Percentiles rank a stretch among this genome's conserved stretches.
These are phyloP conservation scores for Wallemia mellicola DNA, from an alignment of 1,284 basidiomycete genomes.

Conservation along the genomic window DNA sequence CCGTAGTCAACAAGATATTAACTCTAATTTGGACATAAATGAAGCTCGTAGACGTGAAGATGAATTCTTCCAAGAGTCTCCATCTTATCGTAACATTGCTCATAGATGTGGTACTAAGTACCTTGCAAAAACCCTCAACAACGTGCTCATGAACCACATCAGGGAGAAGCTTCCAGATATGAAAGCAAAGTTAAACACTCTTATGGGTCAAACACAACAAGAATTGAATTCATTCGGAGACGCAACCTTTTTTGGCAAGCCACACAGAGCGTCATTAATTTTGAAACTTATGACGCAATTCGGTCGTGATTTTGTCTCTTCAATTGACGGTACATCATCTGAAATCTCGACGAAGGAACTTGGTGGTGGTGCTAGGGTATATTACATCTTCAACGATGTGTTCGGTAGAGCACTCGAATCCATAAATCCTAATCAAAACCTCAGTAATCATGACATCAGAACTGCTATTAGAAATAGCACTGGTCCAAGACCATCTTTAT, in stretches of 20 bases:
- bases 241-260: conserved; percentile 67
- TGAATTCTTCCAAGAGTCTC: conserved; percentile 72
- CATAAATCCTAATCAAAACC: conserved; percentile 68
- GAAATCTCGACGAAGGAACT: conserved; percentile 96
- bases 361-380: conserved; percentile 87
- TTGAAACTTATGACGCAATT: conserved; percentile 97
- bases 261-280: conserved; percentile 50
- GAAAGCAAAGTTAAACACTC: conserved; percentile 90
- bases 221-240: conserved; percentile 92
- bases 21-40: conserved; percentile 50
- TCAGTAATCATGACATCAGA: conserved; percentile 80
- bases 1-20: conserved; percentile 92
- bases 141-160: conserved; percentile 89
- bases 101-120: conserved; percentile 93
- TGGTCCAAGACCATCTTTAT: conserved; percentile 78
- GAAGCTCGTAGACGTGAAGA: conserved; percentile 61
- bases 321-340: conserved; percentile 90
- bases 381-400: conserved; percentile 98
- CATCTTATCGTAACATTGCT: conserved; percentile 79
- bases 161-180: conserved; percentile 96
- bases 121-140: conserved; percentile 75
- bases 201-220: conserved; percentile 97
- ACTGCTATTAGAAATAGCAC: conserved; percentile 97
- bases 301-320: conserved; percentile 83
- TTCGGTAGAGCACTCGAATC: conserved; percentile 73